Percentiles rank a stretch among this genome's conserved stretches.
phyloP scores from a whole-genome alignment of 1,284 basidiomycete species.

The Termitomyces sp. region DNA sequence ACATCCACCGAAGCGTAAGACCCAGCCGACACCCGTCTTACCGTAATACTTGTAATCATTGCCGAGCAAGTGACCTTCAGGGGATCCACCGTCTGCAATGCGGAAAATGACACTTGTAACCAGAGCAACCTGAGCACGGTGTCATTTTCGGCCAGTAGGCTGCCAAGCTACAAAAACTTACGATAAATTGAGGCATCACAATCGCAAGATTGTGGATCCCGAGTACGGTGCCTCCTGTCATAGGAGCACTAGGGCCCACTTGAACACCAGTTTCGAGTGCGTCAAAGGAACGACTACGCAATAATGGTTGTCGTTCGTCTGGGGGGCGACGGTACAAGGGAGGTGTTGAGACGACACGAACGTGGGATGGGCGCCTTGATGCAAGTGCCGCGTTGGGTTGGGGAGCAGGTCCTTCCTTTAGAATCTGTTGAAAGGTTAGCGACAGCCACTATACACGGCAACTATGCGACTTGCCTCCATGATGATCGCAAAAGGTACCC shows the following conservation, averaged over 20 bases:
- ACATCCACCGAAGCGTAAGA: slow-evolving; percentile 86
- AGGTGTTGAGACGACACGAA: slow-evolving; percentile 37
- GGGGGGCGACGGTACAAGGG: slow-evolving; percentile 24
- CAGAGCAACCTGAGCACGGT: slow-evolving; percentile 67
- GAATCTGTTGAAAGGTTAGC: slow-evolving; percentile 43
- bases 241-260: slow-evolving; percentile 43
- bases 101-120: slow-evolving; percentile 86
- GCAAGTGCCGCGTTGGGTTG: slow-evolving; percentile 18
- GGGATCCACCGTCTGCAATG: slow-evolving; percentile 56
- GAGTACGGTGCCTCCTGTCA: slow-evolving; percentile 90
- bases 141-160: neutral
- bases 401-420: slow-evolving; percentile 67
- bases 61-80: slow-evolving; percentile 25
- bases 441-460: neutral
- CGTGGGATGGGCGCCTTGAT: slow-evolving; percentile 29
- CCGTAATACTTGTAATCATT: slow-evolving; percentile 62
- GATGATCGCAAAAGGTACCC: slow-evolving; percentile 88
- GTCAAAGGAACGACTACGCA: slow-evolving; percentile 64
- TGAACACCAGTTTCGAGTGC: slow-evolving; percentile 40
- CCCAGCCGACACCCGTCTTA: slow-evolving; percentile 90
- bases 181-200: slow-evolving; percentile 88
- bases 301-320: slow-evolving; percentile 59
- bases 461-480: slow-evolving; percentile 66
- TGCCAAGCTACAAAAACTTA: slow-evolving; percentile 35
- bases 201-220: slow-evolving; percentile 96